These are phyloP conservation scores for Aspergillus hortae DNA, from an alignment of 2,329 filamentous ascomycete genomes.

Conservation along the genomic window DNA sequence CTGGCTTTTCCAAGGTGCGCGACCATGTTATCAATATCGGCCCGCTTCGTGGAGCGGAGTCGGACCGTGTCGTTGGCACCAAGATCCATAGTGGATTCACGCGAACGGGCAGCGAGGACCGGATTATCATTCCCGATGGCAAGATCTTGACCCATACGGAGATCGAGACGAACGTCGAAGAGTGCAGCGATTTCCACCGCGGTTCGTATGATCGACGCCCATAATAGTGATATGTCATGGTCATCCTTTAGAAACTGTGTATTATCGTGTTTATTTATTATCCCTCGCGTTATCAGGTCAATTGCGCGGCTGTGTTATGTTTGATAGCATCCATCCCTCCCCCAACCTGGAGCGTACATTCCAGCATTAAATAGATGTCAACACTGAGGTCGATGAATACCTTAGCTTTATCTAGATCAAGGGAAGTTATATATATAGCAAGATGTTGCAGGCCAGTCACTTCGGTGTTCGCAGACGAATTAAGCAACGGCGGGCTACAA, in stretches of 20 bases:
- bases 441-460: too few relatives aligned
- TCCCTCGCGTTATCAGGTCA: not conserved
- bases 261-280: not conserved
- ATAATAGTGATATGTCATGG: not conserved
- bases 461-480: too few relatives aligned
- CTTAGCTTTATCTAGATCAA: not conserved
- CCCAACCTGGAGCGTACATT: not conserved
- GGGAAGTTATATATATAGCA: too few relatives aligned
- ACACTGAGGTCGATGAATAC: not conserved
- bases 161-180: slow-evolving; percentile 30
- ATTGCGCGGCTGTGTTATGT: not conserved
- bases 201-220: not conserved
- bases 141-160: slow-evolving; percentile 30
- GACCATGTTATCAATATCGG: slow-evolving; percentile 17
- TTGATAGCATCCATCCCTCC: not conserved
- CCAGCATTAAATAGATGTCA: too few relatives aligned
- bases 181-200: slow-evolving; percentile 7
- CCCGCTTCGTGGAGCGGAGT: slow-evolving; percentile 10
- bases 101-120: slow-evolving; percentile 24
- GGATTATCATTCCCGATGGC: slow-evolving; percentile 28
- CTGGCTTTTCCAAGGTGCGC: slow-evolving; percentile 26
- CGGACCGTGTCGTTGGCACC: slow-evolving; percentile 19
- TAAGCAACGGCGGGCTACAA: not conserved
- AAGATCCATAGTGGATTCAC: slow-evolving; percentile 15
- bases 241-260: not conserved